Evolutionary conservation across 805 yeast genomes (phyloP).

Genomic region (Kodamaea lidongshanica): DNA sequence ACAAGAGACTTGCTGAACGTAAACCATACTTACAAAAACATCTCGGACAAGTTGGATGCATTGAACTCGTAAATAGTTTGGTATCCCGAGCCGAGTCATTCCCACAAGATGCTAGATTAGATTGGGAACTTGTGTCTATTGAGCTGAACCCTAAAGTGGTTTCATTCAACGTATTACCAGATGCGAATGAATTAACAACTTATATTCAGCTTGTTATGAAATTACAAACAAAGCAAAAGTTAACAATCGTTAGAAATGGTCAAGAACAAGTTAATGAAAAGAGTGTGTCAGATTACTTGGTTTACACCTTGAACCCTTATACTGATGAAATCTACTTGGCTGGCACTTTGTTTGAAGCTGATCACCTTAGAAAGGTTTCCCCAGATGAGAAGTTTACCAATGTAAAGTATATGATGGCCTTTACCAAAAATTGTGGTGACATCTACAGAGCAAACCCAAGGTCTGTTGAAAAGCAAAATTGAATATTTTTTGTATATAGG

Average conservation of each 20-base stretch:
- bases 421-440: slow-evolving; percentile 31
- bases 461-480: slow-evolving; percentile 1
- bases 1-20: slow-evolving; percentile 22
- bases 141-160: slow-evolving; percentile 67
- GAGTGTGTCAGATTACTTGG: slow-evolving; percentile 32
- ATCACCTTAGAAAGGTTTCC: slow-evolving; percentile 31
- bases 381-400: slow-evolving; percentile 25
- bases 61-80: slow-evolving; percentile 26
- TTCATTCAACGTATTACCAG: slow-evolving; percentile 62
- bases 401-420: slow-evolving; percentile 17
- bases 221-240: slow-evolving; percentile 32
- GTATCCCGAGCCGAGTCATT: slow-evolving; percentile 29
- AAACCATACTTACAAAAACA: slow-evolving; percentile 40
- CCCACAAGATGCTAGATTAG: slow-evolving; percentile 54
- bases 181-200: slow-evolving; percentile 31
- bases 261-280: slow-evolving; percentile 20
- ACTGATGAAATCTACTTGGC: slow-evolving; percentile 33
- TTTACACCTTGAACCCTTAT: slow-evolving; percentile 34
- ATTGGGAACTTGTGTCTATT: slow-evolving; percentile 74
- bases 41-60: slow-evolving; percentile 31
- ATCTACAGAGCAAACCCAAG: slow-evolving; percentile 35
- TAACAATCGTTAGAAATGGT: slow-evolving; percentile 20
- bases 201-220: slow-evolving; percentile 36
- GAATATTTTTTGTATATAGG: no score
- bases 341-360: slow-evolving; percentile 35